Evolutionary conservation across 2,329 filamentous ascomycete genomes (phyloP), one percentile per base, ranked within the genome.

Genomic region (Myrmaecium sp.): DNA sequence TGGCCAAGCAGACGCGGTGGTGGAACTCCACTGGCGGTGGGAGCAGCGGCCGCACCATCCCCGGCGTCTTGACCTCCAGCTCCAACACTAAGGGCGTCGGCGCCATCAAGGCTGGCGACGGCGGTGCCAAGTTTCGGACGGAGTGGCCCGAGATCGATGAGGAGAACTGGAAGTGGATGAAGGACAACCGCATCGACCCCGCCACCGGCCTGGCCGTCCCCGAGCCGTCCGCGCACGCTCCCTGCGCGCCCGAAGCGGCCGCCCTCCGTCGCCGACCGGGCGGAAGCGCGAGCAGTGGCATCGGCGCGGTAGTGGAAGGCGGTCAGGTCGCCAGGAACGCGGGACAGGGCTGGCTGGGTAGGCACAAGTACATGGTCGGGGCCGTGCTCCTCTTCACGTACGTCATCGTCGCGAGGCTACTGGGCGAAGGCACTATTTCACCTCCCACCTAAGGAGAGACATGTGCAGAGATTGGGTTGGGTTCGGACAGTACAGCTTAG

Each of bases 11-110:
- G 34, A 80, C 81, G 10, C 64, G 80, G 29, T 98, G 89, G 89
- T 95, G 84, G 84, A 98, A 98, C 56, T 80, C 74, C 17, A 95
- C 86, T 0, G 84, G 86, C 21, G 83, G 82, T 27, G 86, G 86
- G 5, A 78, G 76, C 3, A 49, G 15, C 11, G 27, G 26, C 17
- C 55, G 52, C 25, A 52, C 54, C 3, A 51, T 60, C 3, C 46
- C 57, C 2, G 60, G 60, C 4, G 51, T 63, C 10, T 71, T 65
- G 34, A 23, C 48, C 62, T 28, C 33, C 12, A 25, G n/a, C 16
- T 33, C 36, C 8, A 44, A 38, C 31, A 36, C 36, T 18, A 34
- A 36, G 21, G 81, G 80, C 6, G 81, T 91, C 35, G 74, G 69
- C 16, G 69, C 68, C 23, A 66, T 94, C 44, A 91, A 84, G 53